Evolutionary conservation across 805 yeast species (phyloP).

Genomic region (Starmerella geochares): DNA sequence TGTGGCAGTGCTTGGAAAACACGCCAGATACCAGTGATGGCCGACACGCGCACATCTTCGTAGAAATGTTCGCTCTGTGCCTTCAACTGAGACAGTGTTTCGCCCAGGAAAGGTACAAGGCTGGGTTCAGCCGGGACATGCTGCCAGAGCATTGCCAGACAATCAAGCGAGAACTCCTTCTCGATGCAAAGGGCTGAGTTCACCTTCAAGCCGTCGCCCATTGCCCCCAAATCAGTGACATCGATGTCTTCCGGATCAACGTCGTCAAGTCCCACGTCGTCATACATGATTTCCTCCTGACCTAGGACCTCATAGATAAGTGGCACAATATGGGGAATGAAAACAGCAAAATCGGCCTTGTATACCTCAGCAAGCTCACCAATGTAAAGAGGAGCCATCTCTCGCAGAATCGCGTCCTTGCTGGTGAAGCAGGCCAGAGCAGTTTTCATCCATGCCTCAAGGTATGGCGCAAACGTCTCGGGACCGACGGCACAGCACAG

Average conservation of each 20-base stretch:
- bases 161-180: slow-evolving; percentile 84
- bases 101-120: slow-evolving; percentile 19
- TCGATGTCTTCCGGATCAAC: slow-evolving; percentile 39
- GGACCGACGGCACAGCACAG: slow-evolving; percentile 96
- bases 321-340: slow-evolving; percentile 73
- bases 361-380: slow-evolving; percentile 91
- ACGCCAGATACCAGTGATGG: slow-evolving; percentile 73
- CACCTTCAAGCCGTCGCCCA: slow-evolving; percentile 66
- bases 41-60: slow-evolving; percentile 77
- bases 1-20: slow-evolving; percentile 61
- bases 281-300: slow-evolving; percentile 61
- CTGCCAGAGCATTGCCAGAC: slow-evolving; percentile 69
- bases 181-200: slow-evolving; percentile 93
- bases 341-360: slow-evolving; percentile 79
- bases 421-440: slow-evolving; percentile 70
- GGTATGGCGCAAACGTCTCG: slow-evolving; percentile 72
- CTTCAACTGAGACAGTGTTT: slow-evolving; percentile 40
- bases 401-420: slow-evolving; percentile 77
- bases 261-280: slow-evolving; percentile 29
- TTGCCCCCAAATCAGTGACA: slow-evolving; percentile 18
- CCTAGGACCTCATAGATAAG: slow-evolving; percentile 71
- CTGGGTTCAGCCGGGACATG: slow-evolving; percentile 48
- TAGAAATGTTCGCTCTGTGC: slow-evolving; percentile 77
- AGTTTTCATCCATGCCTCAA: slow-evolving; percentile 79
- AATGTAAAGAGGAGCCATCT: slow-evolving; percentile 86